These are phyloP conservation scores for Aspergillus vadensis DNA, from an alignment of 2,329 filamentous ascomycete genomes.

Conservation along the genomic window DNA sequence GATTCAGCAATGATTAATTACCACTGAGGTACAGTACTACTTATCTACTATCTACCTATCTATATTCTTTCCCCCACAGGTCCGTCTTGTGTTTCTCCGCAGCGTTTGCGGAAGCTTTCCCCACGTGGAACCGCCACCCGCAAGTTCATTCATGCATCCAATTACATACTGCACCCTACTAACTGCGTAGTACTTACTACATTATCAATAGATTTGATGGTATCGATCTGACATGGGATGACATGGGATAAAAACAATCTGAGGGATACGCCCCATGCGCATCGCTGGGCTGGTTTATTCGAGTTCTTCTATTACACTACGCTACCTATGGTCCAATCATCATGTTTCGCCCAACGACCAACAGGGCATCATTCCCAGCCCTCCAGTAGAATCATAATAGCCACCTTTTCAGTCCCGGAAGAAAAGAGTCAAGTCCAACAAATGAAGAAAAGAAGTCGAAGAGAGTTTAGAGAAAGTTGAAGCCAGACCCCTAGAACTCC, in stretches of 20 bases:
- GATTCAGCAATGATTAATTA: not conserved
- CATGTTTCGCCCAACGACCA: conserved; percentile 14
- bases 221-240: too few species aligned
- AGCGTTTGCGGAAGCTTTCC: not conserved
- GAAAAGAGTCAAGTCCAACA: too few species aligned
- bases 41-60: too few species aligned
- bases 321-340: conserved; percentile 17
- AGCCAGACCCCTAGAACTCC: conserved; percentile 2
- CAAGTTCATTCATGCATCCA: not conserved
- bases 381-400: conserved; percentile 12
- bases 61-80: too few species aligned
- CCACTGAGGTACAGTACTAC: not conserved
- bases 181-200: too few species aligned
- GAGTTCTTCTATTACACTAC: conserved; percentile 9
- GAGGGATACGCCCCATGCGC: not conserved
- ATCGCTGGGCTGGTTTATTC: not conserved
- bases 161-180: too few species aligned
- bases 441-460: not conserved
- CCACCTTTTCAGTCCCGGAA: conserved; percentile 19
- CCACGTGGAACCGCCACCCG: not conserved
- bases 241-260: too few species aligned
- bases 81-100: too few species aligned
- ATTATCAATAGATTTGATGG: too few species aligned
- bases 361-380: conserved; percentile 1
- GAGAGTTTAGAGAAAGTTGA: not conserved